Evolutionary conservation across 441 rosid genomes (phyloP).

Genomic region (Rhodomyrtus psidioides): DNA sequence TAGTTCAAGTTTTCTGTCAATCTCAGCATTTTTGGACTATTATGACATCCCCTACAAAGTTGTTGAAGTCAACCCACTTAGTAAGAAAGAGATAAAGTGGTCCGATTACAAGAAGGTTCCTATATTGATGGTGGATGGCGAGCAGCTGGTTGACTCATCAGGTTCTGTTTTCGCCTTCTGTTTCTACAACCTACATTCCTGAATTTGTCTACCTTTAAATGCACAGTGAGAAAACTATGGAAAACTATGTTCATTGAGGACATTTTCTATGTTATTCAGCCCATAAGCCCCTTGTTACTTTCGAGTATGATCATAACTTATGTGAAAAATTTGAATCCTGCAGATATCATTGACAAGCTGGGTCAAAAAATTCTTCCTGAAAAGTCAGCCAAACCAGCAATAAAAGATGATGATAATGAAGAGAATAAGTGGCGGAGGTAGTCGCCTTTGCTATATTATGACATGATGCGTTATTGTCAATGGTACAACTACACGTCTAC

Average conservation of each 20-base stretch:
- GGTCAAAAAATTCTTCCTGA: not conserved
- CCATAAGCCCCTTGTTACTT: not conserved
- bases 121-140: slow-evolving; percentile 16
- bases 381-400: not conserved
- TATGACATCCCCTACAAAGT: slow-evolving; percentile 22
- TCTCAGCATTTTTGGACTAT: slow-evolving; percentile 19
- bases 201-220: not conserved
- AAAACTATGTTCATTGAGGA: not conserved
- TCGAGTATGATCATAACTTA: not conserved
- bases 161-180: not conserved
- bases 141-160: slow-evolving; percentile 17
- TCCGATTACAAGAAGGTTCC: slow-evolving; percentile 21
- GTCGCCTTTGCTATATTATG: not conserved
- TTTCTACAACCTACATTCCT: not conserved
- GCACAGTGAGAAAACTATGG: not conserved
- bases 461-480: not conserved
- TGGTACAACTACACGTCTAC: not conserved
- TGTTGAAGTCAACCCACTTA: slow-evolving; percentile 19
- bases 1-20: not conserved
- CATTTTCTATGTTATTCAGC: not conserved
- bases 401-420: not conserved
- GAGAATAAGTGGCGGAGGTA: slow-evolving; percentile 1
- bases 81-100: slow-evolving; percentile 24
- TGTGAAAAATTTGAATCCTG: not conserved
- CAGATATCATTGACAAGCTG: slow-evolving; percentile 5